Percentiles rank a stretch among this genome's conserved stretches.
Conservation (phyloP, 164 flowering plant genomes). For the Echeveria elegans region DNA sequence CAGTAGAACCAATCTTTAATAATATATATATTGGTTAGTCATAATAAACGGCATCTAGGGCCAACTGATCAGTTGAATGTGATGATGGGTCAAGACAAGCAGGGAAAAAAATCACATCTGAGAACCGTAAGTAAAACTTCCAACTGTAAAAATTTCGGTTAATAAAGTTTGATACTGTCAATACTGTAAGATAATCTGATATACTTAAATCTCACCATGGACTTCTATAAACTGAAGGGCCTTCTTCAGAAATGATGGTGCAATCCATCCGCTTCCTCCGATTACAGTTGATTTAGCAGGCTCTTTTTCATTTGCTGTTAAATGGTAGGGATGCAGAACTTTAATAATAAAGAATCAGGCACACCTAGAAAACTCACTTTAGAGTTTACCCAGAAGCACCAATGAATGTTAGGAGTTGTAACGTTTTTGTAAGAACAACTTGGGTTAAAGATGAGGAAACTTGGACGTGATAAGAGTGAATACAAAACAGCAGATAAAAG, state of each 20-base stretch:
- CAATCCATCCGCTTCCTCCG: constrained; percentile 80
- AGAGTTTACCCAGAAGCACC: neutral
- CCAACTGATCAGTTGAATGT: too few species aligned
- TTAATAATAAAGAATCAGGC: neutral
- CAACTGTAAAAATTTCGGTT: neutral
- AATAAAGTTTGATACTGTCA: neutral
- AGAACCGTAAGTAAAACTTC: too few species aligned
- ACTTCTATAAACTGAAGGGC: constrained; percentile 72
- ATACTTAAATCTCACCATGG: constrained; percentile 33
- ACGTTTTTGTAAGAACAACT: neutral
- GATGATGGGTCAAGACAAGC: too few species aligned
- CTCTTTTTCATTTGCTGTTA: constrained; percentile 35
- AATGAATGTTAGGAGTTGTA: neutral
- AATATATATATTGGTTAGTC: too few species aligned
- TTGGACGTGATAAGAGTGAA: neutral
- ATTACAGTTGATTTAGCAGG: constrained; percentile 42
- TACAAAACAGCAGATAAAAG: neutral
- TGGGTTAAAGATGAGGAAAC: neutral
- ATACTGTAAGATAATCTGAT: too few species aligned
- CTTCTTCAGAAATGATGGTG: constrained; percentile 87
- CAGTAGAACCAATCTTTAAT: too few species aligned
- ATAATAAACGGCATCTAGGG: too few species aligned
- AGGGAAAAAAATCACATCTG: too few species aligned
- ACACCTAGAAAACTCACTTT: neutral
- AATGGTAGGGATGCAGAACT: neutral